A percentile compares a stretch with the other conserved stretches of the same genome.
Evolutionary conservation across 306 rosid genomes (phyloP).

Genomic region (Malus asiatica): DNA sequence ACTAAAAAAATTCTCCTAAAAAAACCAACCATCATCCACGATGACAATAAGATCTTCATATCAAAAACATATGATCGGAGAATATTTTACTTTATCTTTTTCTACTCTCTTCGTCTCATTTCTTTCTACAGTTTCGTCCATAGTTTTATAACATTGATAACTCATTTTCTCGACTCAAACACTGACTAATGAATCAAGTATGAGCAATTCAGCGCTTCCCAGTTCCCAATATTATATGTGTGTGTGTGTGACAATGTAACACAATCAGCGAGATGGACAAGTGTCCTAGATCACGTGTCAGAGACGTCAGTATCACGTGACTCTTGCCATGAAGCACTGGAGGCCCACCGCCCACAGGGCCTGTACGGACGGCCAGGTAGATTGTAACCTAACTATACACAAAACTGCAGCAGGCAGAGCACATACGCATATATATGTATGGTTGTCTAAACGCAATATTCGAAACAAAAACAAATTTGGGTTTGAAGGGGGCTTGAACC

Average conservation of each 20-base stretch:
- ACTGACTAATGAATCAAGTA: background rate
- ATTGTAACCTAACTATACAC: background rate
- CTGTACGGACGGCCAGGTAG: conserved; percentile 2
- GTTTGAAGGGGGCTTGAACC: background rate
- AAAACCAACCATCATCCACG: no score
- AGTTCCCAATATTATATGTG: no score
- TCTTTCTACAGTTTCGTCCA: no score
- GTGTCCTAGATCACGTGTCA: background rate
- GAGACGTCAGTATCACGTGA: conserved; percentile 3
- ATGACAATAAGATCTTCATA: no score
- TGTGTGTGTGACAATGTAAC: background rate
- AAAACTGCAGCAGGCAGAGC: background rate
- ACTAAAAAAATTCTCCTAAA: no score
- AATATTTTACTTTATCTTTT: no score
- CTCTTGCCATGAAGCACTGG: background rate
- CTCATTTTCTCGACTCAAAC: background rate
- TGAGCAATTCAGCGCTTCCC: no score
- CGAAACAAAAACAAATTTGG: background rate
- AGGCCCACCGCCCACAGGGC: background rate
- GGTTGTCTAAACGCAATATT: background rate
- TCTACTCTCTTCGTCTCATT: no score
- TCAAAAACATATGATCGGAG: no score
- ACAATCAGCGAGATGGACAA: background rate
- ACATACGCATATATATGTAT: background rate
- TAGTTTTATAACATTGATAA: no score